Conservation (phyloP, 768 basidiomycete species). For the Boletus speciosus region DNA sequence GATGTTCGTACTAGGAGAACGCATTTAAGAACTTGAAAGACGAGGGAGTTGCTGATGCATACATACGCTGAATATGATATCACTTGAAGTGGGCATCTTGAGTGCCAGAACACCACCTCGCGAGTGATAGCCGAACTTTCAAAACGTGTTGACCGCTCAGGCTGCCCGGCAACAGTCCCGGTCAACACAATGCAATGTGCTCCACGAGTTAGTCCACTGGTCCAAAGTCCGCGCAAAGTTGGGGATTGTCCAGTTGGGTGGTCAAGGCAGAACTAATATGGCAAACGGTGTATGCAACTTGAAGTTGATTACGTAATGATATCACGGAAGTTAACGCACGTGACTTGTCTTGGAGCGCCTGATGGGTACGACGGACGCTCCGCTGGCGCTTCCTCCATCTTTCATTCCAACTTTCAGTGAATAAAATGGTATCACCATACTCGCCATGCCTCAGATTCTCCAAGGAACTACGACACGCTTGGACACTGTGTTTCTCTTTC, state of each 20-base stretch:
- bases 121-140: background rate
- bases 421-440: background rate
- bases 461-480: background rate
- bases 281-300: background rate
- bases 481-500: conserved; percentile 1
- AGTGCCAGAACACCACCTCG: background rate
- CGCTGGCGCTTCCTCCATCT: background rate
- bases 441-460: background rate
- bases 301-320: background rate
- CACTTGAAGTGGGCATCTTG: background rate
- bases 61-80: background rate
- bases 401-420: background rate
- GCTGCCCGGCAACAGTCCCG: background rate
- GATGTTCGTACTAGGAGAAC: background rate
- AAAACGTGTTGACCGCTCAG: background rate
- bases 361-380: background rate
- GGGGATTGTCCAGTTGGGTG: background rate
- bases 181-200: background rate
- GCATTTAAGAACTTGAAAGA: background rate
- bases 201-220: background rate
- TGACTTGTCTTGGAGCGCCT: conserved; percentile 2
- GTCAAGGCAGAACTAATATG: background rate
- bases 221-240: background rate
- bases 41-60: background rate
- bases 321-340: background rate